Evolutionary conservation across 306 rosid species (phyloP), one percentile per base, ranked within the genome.

Genomic region (Ceratonia siliqua): DNA sequence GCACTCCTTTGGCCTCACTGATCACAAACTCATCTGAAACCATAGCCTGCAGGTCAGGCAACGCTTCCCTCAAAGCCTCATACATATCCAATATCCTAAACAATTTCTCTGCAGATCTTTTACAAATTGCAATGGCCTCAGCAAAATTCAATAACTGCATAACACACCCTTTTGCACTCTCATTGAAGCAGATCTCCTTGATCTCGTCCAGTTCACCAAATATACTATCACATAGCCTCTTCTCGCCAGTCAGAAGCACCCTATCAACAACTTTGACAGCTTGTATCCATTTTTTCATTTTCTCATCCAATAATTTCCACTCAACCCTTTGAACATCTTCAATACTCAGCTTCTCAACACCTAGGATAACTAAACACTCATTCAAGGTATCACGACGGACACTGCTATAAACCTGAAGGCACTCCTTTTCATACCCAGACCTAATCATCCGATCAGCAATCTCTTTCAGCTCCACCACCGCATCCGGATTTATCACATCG

Each of bases 81-180:
- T 90, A 95, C 99, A 95, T 95, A 74, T 95, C 99, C 58, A 95
- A 80, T 64, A 95, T 95, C 84, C 96, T 79, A 46, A 95, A 95
- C 81, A 95, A 64, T 87, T 92, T 92, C 89, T 95, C 99, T 0
- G 99, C 89, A 0, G 99, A 90, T 64, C 92, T 86, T 63, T 55
- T 84, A 63, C 88, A 87, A 17, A 92, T 95, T 0, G 98, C 85
- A 30, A 95, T 85, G 1, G 99, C 99, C 83, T 92, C 93, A 5
- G 92, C 99, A 0, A 95, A 95, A 81, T 87, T 92, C 85, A 95
- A 64, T 76, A 95, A 66, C 93, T 83, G 96, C 97, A 89, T 83
- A 59, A 90, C 77, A 75, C 94, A 95, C 15, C 91, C 96, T 78
- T 92, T 95, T 2, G 92, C 90, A 13, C 88, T 90, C 76, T 95